A percentile compares a stretch with the other conserved stretches of the same genome.
Evolutionary conservation across 352 stramenopile genomes (phyloP).

Genomic region (Globisporangium cederbergense): DNA sequence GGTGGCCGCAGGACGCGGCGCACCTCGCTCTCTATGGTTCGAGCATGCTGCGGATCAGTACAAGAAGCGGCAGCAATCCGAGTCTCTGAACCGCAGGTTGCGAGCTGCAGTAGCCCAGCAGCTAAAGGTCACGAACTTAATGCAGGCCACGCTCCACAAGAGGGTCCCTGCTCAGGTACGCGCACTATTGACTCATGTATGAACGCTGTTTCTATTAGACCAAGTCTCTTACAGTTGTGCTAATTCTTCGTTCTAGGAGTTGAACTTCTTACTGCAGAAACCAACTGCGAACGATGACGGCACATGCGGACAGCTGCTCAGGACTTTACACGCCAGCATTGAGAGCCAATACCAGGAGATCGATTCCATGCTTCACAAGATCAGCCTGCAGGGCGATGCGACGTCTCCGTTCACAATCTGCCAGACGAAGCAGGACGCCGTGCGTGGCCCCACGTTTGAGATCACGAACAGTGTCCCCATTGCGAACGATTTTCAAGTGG

Average conservation of each 20-base stretch:
- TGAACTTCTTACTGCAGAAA: not conserved
- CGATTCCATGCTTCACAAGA: not conserved
- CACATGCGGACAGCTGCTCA: not conserved
- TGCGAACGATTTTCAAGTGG: not conserved
- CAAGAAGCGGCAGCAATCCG: slow-evolving; percentile 32
- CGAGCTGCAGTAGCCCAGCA: slow-evolving; percentile 36
- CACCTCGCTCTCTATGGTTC: slow-evolving; percentile 31
- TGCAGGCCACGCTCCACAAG: slow-evolving; percentile 12
- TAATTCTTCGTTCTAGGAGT: no score
- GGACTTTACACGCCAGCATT: not conserved
- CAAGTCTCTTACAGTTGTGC: not conserved
- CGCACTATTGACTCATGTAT: not conserved
- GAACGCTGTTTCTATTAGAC: not conserved
- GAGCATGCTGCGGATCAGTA: slow-evolving; percentile 39
- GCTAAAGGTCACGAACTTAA: slow-evolving; percentile 35
- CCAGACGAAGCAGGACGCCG: slow-evolving; percentile 2
- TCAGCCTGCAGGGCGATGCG: not conserved
- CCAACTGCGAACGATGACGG: not conserved
- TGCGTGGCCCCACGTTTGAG: slow-evolving; percentile 7
- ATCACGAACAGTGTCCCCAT: slow-evolving; percentile 9
- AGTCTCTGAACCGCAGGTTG: slow-evolving; percentile 40
- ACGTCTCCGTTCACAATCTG: not conserved
- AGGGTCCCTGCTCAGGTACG: slow-evolving; percentile 1
- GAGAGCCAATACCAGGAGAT: not conserved
- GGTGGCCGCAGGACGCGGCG: not conserved